Evolutionary conservation across 441 rosid genomes (phyloP).

Genomic region (Pelargonium cotyledonis): DNA sequence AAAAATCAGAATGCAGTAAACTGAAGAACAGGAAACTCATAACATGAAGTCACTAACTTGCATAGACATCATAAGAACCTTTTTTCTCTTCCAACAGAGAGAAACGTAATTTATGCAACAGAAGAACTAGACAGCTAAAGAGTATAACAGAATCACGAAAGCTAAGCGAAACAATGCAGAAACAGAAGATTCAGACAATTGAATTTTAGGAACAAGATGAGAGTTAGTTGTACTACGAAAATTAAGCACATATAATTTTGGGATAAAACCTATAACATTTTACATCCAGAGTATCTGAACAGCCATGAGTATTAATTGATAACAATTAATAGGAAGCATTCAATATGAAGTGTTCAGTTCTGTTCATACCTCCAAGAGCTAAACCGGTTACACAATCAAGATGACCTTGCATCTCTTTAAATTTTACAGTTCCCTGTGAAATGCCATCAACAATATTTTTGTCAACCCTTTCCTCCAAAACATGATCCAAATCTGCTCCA

Average conservation of each 20-base stretch:
- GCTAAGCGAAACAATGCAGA: background rate
- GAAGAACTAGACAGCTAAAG: background rate
- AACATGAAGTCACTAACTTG: slow-evolving; percentile 10
- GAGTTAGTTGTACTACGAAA: background rate
- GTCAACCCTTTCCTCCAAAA: slow-evolving; percentile 22
- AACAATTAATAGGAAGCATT: background rate
- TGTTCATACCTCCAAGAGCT: slow-evolving; percentile 62
- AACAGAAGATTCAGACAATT: background rate
- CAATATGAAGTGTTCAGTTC: background rate
- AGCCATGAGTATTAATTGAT: background rate
- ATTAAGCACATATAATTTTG: background rate
- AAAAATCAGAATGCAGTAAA: slow-evolving; percentile 14
- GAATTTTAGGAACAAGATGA: background rate
- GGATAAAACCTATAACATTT: background rate
- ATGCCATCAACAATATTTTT: slow-evolving; percentile 39
- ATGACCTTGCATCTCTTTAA: slow-evolving; percentile 59
- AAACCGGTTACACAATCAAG: slow-evolving; percentile 70
- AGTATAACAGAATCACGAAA: background rate
- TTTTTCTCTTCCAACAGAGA: background rate
- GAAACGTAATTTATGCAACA: background rate
- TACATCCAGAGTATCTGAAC: background rate
- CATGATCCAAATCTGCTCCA: slow-evolving; percentile 24
- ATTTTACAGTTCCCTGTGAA: slow-evolving; percentile 41
- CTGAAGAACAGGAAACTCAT: background rate
- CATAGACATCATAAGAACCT: slow-evolving; percentile 3